These are phyloP conservation scores for Ogataea henricii DNA, from an alignment of 805 yeast species.

Conservation along the genomic window DNA sequence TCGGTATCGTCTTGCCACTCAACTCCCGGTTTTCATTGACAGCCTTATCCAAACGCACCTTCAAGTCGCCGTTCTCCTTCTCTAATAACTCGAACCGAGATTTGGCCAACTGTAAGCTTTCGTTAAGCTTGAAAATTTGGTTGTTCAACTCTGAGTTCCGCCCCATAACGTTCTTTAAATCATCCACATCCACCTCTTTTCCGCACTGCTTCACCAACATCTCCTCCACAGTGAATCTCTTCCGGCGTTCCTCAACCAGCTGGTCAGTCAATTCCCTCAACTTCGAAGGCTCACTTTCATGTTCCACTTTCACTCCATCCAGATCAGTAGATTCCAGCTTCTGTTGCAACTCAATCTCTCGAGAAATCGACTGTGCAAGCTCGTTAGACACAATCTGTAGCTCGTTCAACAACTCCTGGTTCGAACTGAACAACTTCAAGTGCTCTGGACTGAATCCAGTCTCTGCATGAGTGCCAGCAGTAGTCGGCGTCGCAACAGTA, in stretches of 20 bases:
- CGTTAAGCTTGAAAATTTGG: conserved; percentile 50
- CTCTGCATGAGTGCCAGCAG: background rate
- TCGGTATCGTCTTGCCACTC: conserved; percentile 47
- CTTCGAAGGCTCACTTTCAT: conserved; percentile 39
- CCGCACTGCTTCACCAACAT: conserved; percentile 50
- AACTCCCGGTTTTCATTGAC: conserved; percentile 44
- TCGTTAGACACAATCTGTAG: conserved; percentile 70
- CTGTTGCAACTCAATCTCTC: conserved; percentile 65
- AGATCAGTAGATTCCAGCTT: conserved; percentile 29
- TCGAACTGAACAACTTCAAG: conserved; percentile 60
- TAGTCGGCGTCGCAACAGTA: conserved; percentile 1
- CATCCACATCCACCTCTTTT: conserved; percentile 51
- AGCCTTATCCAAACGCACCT: conserved; percentile 42
- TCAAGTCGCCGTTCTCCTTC: conserved; percentile 39
- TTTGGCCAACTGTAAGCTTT: conserved; percentile 46
- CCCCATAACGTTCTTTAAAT: conserved; percentile 53
- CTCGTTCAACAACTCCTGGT: conserved; percentile 59
- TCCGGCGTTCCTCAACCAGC: conserved; percentile 63
- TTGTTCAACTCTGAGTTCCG: conserved; percentile 55
- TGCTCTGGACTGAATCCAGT: conserved; percentile 55
- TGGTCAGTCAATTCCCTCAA: conserved; percentile 57
- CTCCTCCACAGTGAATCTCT: conserved; percentile 71
- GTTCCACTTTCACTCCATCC: conserved; percentile 32
- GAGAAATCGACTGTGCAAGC: conserved; percentile 66
- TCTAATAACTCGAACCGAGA: conserved; percentile 46